A percentile compares a stretch with the other conserved stretches of the same genome.
Evolutionary conservation across 805 yeast genomes (phyloP).

Genomic region (Lachancea quebecensis): DNA sequence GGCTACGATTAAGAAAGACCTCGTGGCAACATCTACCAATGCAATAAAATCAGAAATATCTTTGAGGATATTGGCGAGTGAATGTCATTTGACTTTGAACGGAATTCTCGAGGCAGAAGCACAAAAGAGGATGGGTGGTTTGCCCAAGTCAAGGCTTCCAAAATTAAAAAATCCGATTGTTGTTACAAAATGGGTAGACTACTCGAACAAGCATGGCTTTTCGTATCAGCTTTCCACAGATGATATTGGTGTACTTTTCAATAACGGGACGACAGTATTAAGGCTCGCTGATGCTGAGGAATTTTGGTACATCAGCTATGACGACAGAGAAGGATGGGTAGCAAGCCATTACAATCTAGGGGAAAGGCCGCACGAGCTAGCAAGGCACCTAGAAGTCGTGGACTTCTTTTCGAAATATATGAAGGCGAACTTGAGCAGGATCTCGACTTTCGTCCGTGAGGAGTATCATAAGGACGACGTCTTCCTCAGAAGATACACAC

Average conservation of each 20-base stretch:
- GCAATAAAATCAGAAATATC: conserved; percentile 34
- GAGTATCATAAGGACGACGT: conserved; percentile 55
- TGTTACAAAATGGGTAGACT: conserved; percentile 96
- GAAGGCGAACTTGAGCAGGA: conserved; percentile 82
- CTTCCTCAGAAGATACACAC: conserved; percentile 74
- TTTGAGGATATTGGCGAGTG: conserved; percentile 37
- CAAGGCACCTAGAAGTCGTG: conserved; percentile 75
- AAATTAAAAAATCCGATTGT: conserved; percentile 50
- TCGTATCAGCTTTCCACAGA: conserved; percentile 88
- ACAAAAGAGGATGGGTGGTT: conserved; percentile 37
- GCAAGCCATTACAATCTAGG: conserved; percentile 41
- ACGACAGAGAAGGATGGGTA: conserved; percentile 46
- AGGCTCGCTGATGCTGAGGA: conserved; percentile 58
- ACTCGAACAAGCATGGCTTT: conserved; percentile 90
- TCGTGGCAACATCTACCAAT: conserved; percentile 33
- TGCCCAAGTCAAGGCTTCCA: conserved; percentile 28
- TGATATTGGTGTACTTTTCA: conserved; percentile 83
- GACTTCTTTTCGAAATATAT: conserved; percentile 86
- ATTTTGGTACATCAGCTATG: conserved; percentile 56
- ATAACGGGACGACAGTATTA: conserved; percentile 75
- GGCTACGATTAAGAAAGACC: conserved; percentile 24
- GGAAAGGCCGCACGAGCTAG: conserved; percentile 41
- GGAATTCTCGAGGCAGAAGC: conserved; percentile 41
- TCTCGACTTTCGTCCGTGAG: conserved; percentile 48
- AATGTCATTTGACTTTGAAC: conserved; percentile 39